Conservation (phyloP, 495 filamentous ascomycete species). For the Cetradonia linearis region DNA sequence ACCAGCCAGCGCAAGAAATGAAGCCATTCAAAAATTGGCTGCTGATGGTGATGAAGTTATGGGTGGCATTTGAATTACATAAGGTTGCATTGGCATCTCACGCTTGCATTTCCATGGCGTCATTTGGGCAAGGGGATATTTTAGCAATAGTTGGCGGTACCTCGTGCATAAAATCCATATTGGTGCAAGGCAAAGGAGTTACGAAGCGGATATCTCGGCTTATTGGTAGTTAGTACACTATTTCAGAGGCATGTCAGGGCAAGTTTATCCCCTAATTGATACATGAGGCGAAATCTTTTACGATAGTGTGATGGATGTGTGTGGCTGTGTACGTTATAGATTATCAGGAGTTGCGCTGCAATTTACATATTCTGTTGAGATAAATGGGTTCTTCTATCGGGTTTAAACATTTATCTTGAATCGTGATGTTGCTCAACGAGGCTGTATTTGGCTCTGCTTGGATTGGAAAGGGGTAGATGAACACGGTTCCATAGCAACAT, state of each 20-base stretch:
- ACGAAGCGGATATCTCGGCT: not conserved
- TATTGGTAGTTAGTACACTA: not conserved
- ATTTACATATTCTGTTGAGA: not conserved
- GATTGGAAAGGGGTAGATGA: not conserved
- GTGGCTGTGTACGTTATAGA: not conserved
- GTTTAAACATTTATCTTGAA: no score
- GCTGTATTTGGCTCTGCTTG: not conserved
- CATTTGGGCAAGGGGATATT: not conserved
- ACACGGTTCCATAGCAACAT: no score
- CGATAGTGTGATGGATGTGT: not conserved
- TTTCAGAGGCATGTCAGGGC: not conserved
- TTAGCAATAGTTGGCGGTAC: not conserved
- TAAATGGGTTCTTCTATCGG: not conserved
- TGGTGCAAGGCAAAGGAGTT: not conserved
- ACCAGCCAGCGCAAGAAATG: slow-evolving; percentile 6
- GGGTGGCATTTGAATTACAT: slow-evolving; percentile 16
- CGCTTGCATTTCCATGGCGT: not conserved
- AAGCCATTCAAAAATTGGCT: not conserved
- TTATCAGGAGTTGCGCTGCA: not conserved
- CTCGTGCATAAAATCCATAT: slow-evolving; percentile 1
- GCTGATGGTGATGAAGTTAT: slow-evolving; percentile 19
- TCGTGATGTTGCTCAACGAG: not conserved
- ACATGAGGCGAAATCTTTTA: not conserved
- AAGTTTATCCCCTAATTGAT: not conserved
- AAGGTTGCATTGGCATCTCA: not conserved